Base-by-base conservation (phyloP, 2,329 filamentous ascomycete genomes). In the Hortaea werneckii region DNA sequence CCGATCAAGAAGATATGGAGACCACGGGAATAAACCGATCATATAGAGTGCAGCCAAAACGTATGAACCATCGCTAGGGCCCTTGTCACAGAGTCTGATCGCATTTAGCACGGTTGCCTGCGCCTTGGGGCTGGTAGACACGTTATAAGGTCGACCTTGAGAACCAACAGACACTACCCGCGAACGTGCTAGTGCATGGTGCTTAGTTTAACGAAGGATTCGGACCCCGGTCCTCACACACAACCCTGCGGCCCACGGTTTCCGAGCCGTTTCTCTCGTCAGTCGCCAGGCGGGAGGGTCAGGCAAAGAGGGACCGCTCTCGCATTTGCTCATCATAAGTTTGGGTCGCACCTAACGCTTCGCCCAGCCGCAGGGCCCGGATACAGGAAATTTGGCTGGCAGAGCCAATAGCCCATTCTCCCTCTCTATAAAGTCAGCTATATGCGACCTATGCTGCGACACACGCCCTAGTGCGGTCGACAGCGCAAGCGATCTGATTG, bases 71-170 rank as follows among this genome's bases (percentile, higher is more conserved):
- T 50, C 38, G 28, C 48, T 54, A 52, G 51, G 51, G 47, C 44
- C 43, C 43, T 47, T 50, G 47, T 53, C 46, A 50, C 10, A 48
- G 50, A 52, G 44, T 42, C 45, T 52, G 48, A 53, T 54, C 54
- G 50, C 43, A 46, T 54, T 50, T 54, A 50, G 48, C 50, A 52
- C 48, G 43, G 26, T 29, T 42, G 43, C 48, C 49, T 53, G 50
- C 50, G 52, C 54, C 49, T 43, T 53, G 54, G 49, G 54, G 50
- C 52, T 54, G 50, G 48, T 48, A 43, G 47, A 30, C 43, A 49
- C 45, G 39, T 55, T 53, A 52, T 56, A 58, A 58, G 48, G 50
- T 48, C 43, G 51, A 50, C 50, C 54, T 49, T 51, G 52, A 44
- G 43, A 53, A 46, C 54, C 55, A 57, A 57, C 54, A 52, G 34